Evolutionary conservation across 164 flowering plant species (phyloP), one percentile per base, ranked within the genome.

Genomic region (Nelumbo lutea): DNA sequence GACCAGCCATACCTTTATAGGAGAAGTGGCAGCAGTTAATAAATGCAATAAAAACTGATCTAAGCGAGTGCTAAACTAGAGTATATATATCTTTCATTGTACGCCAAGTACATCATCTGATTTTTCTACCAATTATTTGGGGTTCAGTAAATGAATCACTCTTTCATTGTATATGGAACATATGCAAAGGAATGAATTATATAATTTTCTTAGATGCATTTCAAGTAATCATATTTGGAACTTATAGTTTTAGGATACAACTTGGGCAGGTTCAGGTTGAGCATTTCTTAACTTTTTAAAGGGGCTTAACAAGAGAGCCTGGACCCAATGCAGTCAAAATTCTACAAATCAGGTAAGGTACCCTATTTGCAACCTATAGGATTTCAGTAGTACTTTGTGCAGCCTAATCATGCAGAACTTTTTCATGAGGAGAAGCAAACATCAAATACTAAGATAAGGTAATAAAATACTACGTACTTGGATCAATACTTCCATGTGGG

Each of bases 401-500:
- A 62, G 8, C 41, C 2, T 40, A 58, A 38, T 68, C 6, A 3
- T 11, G 15, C 44, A 27, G 44, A 51, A 14, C 14, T n/a, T 58
- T 14, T 11, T 27, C 51, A 42, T 47, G 38, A 66, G 13, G 10
- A 72, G 27, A 47, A 42, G 42, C 40, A 58, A 9, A 68, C 43
- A 50, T 45, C 43, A 56, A 2, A 71, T 13, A 53, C 42, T 40
- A 44, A 56, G 39, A 27, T 42, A 62, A 53, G 48, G 62, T 9
- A 39, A 7, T 39, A 60, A 60, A 57, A 42, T 15, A 64, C 41
- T 64, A 75, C 97, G 75, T 82, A 95, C 99, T 95, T 76, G 99
- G 99, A 83, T 93, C 97, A 61, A 95, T 95, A 70, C 76, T 82
- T 72, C 97, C 98, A 74, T 86, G 96, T 6, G 99, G 99, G 69